Evolutionary conservation across 345 rosid species (phyloP).

Genomic region (Mallotus nudiflorus): DNA sequence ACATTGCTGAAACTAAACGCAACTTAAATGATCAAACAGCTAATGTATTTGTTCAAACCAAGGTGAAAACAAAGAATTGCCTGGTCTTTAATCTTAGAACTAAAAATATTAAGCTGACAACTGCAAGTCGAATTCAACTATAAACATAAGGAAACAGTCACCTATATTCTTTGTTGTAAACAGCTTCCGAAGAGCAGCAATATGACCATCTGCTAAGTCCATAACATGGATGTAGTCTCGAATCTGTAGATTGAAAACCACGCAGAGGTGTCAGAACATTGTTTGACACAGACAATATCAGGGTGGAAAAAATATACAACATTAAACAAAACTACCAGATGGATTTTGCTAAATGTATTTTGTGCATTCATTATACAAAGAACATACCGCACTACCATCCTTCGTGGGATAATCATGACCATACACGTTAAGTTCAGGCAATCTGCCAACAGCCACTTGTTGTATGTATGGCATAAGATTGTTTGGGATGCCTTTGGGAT

Average conservation of each 20-base stretch:
- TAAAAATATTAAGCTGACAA: background rate
- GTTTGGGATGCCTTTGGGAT: constrained; percentile 92
- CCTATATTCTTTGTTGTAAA: constrained; percentile 61
- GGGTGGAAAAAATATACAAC: background rate
- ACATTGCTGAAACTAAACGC: background rate
- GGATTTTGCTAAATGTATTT: background rate
- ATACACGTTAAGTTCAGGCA: constrained; percentile 90
- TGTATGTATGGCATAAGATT: constrained; percentile 97
- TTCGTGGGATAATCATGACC: constrained; percentile 88
- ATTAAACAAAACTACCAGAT: background rate
- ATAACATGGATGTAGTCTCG: constrained; percentile 95
- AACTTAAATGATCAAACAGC: background rate
- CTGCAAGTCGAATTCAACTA: constrained; percentile 1
- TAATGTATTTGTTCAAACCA: background rate
- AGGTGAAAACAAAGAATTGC: background rate
- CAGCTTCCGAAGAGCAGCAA: constrained; percentile 77
- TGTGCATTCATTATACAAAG: background rate
- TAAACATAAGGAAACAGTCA: constrained; percentile 19
- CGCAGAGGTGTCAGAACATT: background rate
- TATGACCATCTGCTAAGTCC: constrained; percentile 96
- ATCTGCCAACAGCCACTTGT: constrained; percentile 91
- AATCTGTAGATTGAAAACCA: constrained; percentile 44
- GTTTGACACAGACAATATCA: background rate
- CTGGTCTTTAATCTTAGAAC: background rate
- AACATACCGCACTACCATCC: constrained; percentile 90